Percentiles rank a stretch among this genome's conserved stretches.
These are phyloP conservation scores for Pleurotus giganteus DNA, from an alignment of 768 basidiomycete genomes.

Conservation along the genomic window DNA sequence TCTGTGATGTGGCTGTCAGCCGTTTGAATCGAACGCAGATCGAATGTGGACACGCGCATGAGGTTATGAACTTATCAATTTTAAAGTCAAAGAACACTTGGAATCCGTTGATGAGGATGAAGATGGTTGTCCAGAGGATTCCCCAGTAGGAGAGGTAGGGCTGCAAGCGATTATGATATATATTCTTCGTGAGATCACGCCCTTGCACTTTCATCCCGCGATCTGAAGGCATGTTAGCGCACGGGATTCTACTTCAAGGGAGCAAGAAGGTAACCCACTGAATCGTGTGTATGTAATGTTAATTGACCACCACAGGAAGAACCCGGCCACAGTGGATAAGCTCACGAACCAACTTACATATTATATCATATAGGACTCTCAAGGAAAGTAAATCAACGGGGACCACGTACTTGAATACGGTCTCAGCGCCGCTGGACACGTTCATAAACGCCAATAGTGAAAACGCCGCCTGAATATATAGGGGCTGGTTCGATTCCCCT, in stretches of 20 bases:
- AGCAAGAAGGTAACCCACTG: slow-evolving; percentile 37
- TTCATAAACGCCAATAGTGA: slow-evolving; percentile 62
- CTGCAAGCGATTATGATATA: slow-evolving; percentile 45
- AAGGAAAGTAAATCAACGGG: neutral
- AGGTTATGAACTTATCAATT: slow-evolving; percentile 41
- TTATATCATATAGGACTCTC: neutral
- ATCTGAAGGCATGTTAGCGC: slow-evolving; percentile 26
- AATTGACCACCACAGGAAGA: slow-evolving; percentile 66
- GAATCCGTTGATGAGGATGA: slow-evolving; percentile 36
- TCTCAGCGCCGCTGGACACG: slow-evolving; percentile 50
- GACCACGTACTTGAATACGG: slow-evolving; percentile 51
- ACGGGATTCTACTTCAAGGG: neutral
- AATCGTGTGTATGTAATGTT: slow-evolving; percentile 74
- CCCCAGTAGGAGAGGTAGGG: slow-evolving; percentile 60
- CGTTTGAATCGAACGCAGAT: too few species aligned
- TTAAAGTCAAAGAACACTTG: slow-evolving; percentile 56
- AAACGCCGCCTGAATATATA: slow-evolving; percentile 34
- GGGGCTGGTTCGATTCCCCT: neutral
- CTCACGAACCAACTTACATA: slow-evolving; percentile 26
- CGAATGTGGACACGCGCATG: slow-evolving; percentile 31
- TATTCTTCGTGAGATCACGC: slow-evolving; percentile 48
- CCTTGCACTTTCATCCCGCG: slow-evolving; percentile 55
- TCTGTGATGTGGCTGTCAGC: slow-evolving; percentile 25
- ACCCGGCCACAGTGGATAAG: slow-evolving; percentile 65
- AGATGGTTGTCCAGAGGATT: slow-evolving; percentile 49